Evolutionary conservation across 495 filamentous ascomycete species (phyloP).

Genomic region (Schizothecium vesticola): DNA sequence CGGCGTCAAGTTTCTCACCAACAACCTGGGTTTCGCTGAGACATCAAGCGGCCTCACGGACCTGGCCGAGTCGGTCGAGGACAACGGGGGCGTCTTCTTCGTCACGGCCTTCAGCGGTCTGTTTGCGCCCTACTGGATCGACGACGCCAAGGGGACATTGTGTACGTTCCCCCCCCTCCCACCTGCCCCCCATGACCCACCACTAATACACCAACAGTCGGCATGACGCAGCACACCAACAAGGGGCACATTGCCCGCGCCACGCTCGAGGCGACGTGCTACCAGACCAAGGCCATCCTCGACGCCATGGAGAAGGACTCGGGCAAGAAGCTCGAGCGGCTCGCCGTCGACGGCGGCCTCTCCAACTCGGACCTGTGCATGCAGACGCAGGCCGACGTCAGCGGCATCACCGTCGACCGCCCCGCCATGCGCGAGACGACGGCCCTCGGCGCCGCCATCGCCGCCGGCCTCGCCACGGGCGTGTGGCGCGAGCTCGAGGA

Average conservation of each 20-base stretch:
- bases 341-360: conserved; percentile 93
- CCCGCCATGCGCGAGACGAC: conserved; percentile 93
- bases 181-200: conserved; percentile 12
- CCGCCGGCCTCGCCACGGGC: conserved; percentile 79
- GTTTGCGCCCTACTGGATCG: conserved; percentile 98
- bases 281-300: conserved; percentile 90
- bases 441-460: conserved; percentile 88
- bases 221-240: conserved; percentile 86
- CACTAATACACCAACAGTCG: conserved; percentile 44
- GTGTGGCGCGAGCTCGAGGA: conserved; percentile 80
- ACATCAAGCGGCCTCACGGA: conserved; percentile 76
- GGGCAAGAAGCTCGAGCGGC: conserved; percentile 63
- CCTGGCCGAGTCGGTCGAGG: conserved; percentile 72
- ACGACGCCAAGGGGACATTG: conserved; percentile 87
- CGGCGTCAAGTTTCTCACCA: conserved; percentile 83
- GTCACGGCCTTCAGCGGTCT: conserved; percentile 95
- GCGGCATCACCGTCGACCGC: conserved; percentile 79
- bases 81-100: conserved; percentile 89
- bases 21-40: conserved; percentile 81
- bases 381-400: conserved; percentile 93
- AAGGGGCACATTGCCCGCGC: conserved; percentile 89
- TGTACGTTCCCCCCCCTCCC: conserved; percentile 47
- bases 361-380: conserved; percentile 91
- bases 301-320: conserved; percentile 94
- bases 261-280: conserved; percentile 91